Evolutionary conservation across 768 basidiomycete genomes (phyloP).

Genomic region (Tulasnella sp.): DNA sequence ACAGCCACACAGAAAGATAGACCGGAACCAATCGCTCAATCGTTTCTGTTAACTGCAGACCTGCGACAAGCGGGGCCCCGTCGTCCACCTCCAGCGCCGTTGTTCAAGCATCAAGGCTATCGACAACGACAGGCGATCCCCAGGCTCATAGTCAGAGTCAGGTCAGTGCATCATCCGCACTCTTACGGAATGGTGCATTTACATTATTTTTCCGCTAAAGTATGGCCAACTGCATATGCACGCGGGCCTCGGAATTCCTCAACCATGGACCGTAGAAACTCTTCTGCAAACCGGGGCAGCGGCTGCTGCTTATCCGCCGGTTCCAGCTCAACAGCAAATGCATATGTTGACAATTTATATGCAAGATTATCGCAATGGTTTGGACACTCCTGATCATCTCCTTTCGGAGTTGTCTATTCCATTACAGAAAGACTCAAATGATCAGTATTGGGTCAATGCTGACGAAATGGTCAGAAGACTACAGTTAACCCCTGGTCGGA

Average conservation of each 20-base stretch:
- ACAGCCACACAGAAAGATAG: no score
- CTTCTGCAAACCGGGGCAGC: neutral
- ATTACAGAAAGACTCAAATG: neutral
- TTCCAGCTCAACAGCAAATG: neutral
- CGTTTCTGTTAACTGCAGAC: no score
- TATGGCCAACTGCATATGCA: no score
- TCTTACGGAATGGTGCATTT: no score
- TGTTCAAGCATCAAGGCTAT: no score
- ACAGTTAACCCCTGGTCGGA: conserved; percentile 6
- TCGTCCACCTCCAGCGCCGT: no score
- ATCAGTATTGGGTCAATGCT: conserved; percentile 9
- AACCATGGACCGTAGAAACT: neutral
- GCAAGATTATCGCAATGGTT: conserved; percentile 6
- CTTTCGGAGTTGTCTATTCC: conserved; percentile 7
- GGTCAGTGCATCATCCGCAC: conserved; percentile 4
- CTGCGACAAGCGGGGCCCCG: no score
- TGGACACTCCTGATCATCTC: conserved; percentile 5
- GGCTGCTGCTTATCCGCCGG: neutral
- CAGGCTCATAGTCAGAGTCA: conserved; percentile 2
- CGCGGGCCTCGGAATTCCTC: conserved; percentile 1
- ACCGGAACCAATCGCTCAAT: no score
- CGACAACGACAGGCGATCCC: no score
- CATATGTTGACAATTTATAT: conserved; percentile 10
- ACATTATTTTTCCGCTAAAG: no score
- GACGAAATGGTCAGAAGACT: conserved; percentile 13